phyloP scores from a whole-genome alignment of 2,329 filamentous ascomycete genomes.

The Diaporthe ilicicola region DNA sequence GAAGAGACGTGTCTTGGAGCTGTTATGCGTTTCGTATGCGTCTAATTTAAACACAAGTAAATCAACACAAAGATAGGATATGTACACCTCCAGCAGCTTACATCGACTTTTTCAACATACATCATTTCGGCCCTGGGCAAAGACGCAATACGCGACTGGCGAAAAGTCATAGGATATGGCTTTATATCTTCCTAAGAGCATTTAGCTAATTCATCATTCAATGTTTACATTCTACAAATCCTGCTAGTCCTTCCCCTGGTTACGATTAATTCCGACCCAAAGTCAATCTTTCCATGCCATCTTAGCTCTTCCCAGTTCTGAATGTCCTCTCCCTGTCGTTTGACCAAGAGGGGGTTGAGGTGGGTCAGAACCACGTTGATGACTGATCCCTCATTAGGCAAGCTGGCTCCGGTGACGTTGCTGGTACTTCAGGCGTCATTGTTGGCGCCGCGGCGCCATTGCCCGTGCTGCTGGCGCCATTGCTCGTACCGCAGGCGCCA shows the following conservation, averaged over 20 bases:
- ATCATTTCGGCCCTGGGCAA: background rate
- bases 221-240: background rate
- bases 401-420: background rate
- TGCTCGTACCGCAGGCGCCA: background rate
- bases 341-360: background rate
- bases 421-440: background rate
- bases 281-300: background rate
- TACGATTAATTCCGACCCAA: background rate
- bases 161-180: background rate
- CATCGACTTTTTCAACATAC: background rate
- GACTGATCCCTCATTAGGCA: background rate
- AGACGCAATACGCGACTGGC: background rate
- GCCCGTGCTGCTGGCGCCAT: background rate
- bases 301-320: background rate
- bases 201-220: background rate
- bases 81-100: background rate
- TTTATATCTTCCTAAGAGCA: background rate
- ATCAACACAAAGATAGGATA: background rate
- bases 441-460: background rate
- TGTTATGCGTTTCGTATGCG: background rate
- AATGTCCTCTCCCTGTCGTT: background rate
- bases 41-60: background rate
- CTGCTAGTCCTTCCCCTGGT: background rate
- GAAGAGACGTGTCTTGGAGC: background rate
- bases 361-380: background rate